A percentile compares a stretch with the other conserved stretches of the same genome.
Evolutionary conservation across 345 rosid species (phyloP).

Genomic region (Trapa bicornis): DNA sequence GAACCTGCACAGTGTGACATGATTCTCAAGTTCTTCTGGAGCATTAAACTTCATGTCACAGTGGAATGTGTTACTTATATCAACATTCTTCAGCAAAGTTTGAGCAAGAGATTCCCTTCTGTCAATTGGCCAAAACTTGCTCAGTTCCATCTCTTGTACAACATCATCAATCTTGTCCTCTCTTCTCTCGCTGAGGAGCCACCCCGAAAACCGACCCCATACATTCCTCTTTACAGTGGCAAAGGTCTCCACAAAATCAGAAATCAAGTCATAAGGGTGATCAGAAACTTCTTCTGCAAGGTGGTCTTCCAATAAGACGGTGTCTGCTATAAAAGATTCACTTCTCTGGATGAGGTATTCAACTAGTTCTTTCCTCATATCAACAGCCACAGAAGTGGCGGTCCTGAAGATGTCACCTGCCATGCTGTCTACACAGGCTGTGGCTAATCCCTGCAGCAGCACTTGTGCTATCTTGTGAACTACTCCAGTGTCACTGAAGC

Average conservation of each 20-base stretch:
- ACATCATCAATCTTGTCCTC: constrained; percentile 86
- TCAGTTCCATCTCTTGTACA: constrained; percentile 70
- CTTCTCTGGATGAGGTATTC: constrained; percentile 54
- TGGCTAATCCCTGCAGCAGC: constrained; percentile 65
- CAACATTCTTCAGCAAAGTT: constrained; percentile 60
- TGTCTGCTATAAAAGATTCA: constrained; percentile 64
- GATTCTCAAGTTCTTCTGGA: constrained; percentile 39
- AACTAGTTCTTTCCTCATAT: constrained; percentile 58
- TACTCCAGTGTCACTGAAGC: constrained; percentile 46
- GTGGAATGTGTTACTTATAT: constrained; percentile 51
- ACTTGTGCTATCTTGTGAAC: constrained; percentile 49
- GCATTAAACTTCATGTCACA: constrained; percentile 53
- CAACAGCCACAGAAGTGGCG: constrained; percentile 67
- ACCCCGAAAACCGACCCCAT: constrained; percentile 65
- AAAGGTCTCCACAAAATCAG: constrained; percentile 61
- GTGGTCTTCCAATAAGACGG: constrained; percentile 44
- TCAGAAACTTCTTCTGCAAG: constrained; percentile 38
- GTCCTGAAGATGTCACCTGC: constrained; percentile 61
- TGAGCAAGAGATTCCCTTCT: constrained; percentile 47
- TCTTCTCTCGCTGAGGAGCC: constrained; percentile 75
- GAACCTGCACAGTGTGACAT: constrained; percentile 36
- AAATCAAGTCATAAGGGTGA: constrained; percentile 63
- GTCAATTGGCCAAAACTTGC: constrained; percentile 61
- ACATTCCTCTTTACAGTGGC: constrained; percentile 59
- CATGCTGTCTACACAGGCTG: constrained; percentile 78